Evolutionary conservation across 2,329 filamentous ascomycete genomes (phyloP).

Genomic region (Fusarium tupiense): DNA sequence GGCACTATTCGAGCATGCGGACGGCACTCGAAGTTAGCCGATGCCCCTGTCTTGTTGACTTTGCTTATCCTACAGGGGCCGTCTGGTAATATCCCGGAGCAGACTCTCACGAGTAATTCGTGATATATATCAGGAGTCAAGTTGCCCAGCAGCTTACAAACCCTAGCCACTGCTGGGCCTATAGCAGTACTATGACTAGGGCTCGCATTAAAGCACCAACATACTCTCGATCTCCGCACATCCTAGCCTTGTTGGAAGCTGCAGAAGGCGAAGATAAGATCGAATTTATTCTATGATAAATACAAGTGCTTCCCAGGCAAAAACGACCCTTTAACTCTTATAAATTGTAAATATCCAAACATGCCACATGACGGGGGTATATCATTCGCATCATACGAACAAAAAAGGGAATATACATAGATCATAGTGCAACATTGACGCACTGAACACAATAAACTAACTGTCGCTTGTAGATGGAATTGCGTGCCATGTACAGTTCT

Average conservation of each 20-base stretch:
- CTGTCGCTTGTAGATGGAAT: not conserved
- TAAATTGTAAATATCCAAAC: not conserved
- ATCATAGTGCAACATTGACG: not conserved
- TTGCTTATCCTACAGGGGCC: not conserved
- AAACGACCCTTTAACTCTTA: not conserved
- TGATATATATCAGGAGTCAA: not conserved
- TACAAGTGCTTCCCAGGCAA: not conserved
- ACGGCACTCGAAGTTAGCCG: not conserved
- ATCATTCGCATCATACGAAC: not conserved
- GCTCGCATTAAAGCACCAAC: not conserved
- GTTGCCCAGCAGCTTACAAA: not conserved
- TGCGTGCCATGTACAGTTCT: not conserved
- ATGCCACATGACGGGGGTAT: conserved; percentile 8
- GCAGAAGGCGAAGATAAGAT: not conserved
- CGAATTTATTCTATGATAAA: not conserved
- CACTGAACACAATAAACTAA: not conserved
- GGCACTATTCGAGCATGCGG: not conserved
- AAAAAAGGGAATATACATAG: not conserved
- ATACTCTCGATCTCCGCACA: not conserved
- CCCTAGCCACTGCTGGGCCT: not conserved
- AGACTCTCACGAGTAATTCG: not conserved
- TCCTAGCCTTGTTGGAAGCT: not conserved
- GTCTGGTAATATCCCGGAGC: not conserved
- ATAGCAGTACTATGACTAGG: not conserved
- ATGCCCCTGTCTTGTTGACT: not conserved